Base-by-base conservation (phyloP, 2,329 filamentous ascomycete species). In the Lachnellula arida region DNA sequence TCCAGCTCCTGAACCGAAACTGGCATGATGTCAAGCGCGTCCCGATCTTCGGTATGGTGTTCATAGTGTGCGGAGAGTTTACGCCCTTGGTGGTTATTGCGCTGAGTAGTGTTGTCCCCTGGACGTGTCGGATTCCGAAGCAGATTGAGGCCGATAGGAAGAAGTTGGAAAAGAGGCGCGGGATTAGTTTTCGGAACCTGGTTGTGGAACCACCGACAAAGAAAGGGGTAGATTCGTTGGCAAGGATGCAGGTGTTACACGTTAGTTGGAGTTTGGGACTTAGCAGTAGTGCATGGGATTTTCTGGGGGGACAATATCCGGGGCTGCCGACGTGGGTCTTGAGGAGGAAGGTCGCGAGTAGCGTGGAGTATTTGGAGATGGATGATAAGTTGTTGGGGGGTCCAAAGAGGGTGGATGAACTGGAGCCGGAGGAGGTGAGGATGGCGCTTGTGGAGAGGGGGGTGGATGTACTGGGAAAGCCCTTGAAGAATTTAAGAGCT, bases 31-130 rank as follows among this genome's bases (percentile, higher is more conserved):
- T 90, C 46, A 75, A 82, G n/a, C 85, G 91, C 23, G 77, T 97
- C 51, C 90, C 92, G 0, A 71, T 88, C 1, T 97, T 99, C 69
- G 85, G 77, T 0, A 59, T 96, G 3, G 75, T 97, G 49, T 78
- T 96, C 6, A 66, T 93, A 1, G 60, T 96, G 15, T 89, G 88
- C 69, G 93, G 91, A 25, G 93, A 97, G 73, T 87, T 96, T 73
- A 89, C 92, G 1, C 91, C 92, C 0, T 68, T 97, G 5, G 73
- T 95, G 5, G 87, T 96, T 1, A 75, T 91, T 6, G 81, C 84
- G 34, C 75, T 96, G 25, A 84, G 85, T 19, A 75, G 75, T 39
- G 76, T 91, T 22, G 88, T 96, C 25, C 93, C 93, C 0, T 83
- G 84, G 64, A 87, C 90, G 0, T 97, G 93, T 71, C 82, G 91